These are phyloP conservation scores for Boletus vinaceobasis DNA, from an alignment of 768 basidiomycete species.

Conservation along the genomic window DNA sequence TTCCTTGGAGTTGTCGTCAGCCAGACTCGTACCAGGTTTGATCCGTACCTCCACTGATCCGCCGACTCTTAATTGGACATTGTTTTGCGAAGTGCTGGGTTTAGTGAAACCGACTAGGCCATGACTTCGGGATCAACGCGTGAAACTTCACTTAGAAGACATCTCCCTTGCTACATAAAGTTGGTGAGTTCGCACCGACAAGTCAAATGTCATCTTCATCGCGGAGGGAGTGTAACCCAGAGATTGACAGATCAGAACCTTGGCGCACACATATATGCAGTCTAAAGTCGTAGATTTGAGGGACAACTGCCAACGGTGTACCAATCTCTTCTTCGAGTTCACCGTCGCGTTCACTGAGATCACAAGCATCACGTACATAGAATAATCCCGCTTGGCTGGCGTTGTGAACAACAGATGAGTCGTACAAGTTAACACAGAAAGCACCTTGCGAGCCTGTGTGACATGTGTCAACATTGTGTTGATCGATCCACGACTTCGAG, in stretches of 20 bases:
- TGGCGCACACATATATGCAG: slow-evolving; percentile 4
- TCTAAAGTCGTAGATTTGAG: not conserved
- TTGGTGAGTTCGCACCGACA: not conserved
- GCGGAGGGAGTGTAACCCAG: not conserved
- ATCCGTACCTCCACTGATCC: too few species aligned
- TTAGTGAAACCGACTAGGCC: not conserved
- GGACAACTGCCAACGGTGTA: not conserved
- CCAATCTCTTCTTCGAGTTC: not conserved
- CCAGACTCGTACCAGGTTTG: not conserved
- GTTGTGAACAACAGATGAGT: not conserved
- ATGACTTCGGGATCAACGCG: not conserved
- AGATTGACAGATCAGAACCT: not conserved
- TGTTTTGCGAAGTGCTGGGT: not conserved
- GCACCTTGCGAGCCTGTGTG: not conserved
- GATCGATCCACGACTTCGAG: not conserved
- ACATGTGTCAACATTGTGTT: not conserved
- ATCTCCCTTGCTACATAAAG: not conserved
- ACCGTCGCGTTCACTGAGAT: not conserved
- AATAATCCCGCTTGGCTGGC: too few species aligned
- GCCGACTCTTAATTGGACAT: not conserved
- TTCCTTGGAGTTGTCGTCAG: not conserved
- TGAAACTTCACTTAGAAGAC: not conserved
- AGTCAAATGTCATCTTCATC: not conserved
- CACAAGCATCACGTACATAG: not conserved
- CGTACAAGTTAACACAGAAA: not conserved